phyloP scores from a whole-genome alignment of 129 eudicot species.

The Chrysanthemum makinoi region DNA sequence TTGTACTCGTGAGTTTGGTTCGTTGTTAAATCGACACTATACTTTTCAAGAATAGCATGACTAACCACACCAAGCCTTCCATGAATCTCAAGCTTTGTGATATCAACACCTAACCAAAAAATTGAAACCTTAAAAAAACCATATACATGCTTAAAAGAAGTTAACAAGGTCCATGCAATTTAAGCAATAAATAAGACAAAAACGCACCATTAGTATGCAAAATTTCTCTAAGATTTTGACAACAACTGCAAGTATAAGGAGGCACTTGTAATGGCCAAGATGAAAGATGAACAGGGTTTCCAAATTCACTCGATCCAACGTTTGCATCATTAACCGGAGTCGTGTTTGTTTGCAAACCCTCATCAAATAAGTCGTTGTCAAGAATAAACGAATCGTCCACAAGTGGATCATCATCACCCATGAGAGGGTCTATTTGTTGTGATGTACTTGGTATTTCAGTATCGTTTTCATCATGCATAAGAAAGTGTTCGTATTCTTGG shows the following conservation, averaged over 20 bases:
- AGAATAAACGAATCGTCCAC: slow-evolving; percentile 5
- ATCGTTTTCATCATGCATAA: slow-evolving; percentile 20
- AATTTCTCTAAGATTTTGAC: slow-evolving; percentile 64
- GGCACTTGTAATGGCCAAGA: slow-evolving; percentile 44
- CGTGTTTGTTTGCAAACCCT: slow-evolving; percentile 11
- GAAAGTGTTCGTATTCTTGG: slow-evolving; percentile 18
- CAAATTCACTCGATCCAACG: slow-evolving; percentile 19
- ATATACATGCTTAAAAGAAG: neutral
- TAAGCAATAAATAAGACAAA: neutral
- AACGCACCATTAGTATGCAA: slow-evolving; percentile 56
- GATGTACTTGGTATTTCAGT: neutral
- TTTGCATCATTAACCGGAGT: slow-evolving; percentile 13
- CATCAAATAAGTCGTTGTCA: neutral
- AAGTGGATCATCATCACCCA: slow-evolving; percentile 6
- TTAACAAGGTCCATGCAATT: neutral
- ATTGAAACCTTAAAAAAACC: neutral
- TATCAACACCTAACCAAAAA: slow-evolving; percentile 31
- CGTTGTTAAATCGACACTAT: slow-evolving; percentile 16
- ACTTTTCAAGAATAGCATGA: slow-evolving; percentile 51
- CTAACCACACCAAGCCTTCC: slow-evolving; percentile 59
- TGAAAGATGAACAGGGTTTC: slow-evolving; percentile 39
- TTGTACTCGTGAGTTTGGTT: slow-evolving; percentile 37
- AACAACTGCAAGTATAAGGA: slow-evolving; percentile 52
- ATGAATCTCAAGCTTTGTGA: slow-evolving; percentile 64
- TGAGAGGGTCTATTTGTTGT: neutral